A percentile compares a stretch with the other conserved stretches of the same genome.
These are phyloP conservation scores for Papiliotrema fonsecae DNA, from an alignment of 1,284 basidiomycete species.

Conservation along the genomic window DNA sequence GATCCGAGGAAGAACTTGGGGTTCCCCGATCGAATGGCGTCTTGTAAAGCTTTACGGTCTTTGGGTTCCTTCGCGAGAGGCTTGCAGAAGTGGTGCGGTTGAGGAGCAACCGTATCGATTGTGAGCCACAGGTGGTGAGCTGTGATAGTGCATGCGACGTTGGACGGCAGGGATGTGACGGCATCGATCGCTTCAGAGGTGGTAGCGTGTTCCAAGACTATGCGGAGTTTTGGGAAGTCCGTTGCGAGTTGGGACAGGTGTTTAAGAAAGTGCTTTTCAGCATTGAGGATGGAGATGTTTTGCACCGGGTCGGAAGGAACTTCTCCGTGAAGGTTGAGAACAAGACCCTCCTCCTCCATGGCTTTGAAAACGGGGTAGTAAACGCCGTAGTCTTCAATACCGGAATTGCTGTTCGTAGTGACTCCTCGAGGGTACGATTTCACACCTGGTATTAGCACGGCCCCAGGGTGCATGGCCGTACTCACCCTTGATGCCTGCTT, in stretches of 20 bases:
- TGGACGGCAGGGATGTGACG: slow-evolving; percentile 72
- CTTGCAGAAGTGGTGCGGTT: slow-evolving; percentile 96
- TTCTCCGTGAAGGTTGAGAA: slow-evolving; percentile 96
- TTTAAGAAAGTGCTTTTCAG: slow-evolving; percentile 83
- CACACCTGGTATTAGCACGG: slow-evolving; percentile 58
- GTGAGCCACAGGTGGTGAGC: slow-evolving; percentile 92
- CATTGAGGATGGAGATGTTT: slow-evolving; percentile 92
- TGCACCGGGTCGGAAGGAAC: slow-evolving; percentile 82
- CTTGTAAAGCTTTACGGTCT: slow-evolving; percentile 78
- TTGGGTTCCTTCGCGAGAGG: slow-evolving; percentile 95
- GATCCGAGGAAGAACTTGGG: slow-evolving; percentile 97
- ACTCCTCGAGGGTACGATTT: slow-evolving; percentile 98
- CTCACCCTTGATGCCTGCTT: slow-evolving; percentile 73
- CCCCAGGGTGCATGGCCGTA: slow-evolving; percentile 1
- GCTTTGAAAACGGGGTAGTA: slow-evolving; percentile 94
- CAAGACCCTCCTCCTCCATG: slow-evolving; percentile 90
- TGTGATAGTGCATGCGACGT: slow-evolving; percentile 95
- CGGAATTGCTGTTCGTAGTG: slow-evolving; percentile 94
- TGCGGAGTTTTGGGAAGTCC: slow-evolving; percentile 85
- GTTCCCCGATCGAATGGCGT: slow-evolving; percentile 79
- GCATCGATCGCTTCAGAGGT: slow-evolving; percentile 77
- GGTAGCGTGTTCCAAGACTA: slow-evolving; percentile 99
- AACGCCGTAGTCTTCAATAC: slow-evolving; percentile 91
- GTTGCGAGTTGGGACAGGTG: slow-evolving; percentile 79
- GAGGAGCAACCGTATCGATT: slow-evolving; percentile 96